Evolutionary conservation across 495 filamentous ascomycete genomes (phyloP).

Genomic region (Podospora appendiculata): DNA sequence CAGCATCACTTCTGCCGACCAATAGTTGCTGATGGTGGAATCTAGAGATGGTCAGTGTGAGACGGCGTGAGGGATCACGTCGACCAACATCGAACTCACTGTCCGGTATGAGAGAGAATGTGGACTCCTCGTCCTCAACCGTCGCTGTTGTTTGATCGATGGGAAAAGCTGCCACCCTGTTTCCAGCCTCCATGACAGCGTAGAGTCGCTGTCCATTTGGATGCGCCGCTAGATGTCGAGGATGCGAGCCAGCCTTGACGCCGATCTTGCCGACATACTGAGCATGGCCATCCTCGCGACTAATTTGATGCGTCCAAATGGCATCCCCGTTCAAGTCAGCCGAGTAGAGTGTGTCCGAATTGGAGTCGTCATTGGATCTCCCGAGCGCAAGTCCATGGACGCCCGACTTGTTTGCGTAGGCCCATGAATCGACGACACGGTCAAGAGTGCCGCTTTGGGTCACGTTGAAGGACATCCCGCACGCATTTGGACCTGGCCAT

Average conservation of each 20-base stretch:
- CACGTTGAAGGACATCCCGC: constrained; percentile 25
- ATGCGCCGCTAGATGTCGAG: constrained; percentile 22
- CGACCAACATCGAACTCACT: too few relatives aligned
- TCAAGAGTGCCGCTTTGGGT: constrained; percentile 18
- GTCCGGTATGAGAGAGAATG: too few relatives aligned
- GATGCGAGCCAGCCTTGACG: constrained; percentile 9
- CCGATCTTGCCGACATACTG: neutral
- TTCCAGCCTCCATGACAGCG: constrained; percentile 19
- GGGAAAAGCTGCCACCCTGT: neutral
- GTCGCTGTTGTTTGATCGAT: neutral
- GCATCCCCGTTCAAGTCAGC: constrained; percentile 26
- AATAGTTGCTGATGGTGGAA: constrained; percentile 15
- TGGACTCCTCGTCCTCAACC: too few relatives aligned
- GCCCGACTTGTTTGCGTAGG: constrained; percentile 19
- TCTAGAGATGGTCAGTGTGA: neutral
- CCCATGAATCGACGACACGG: constrained; percentile 16
- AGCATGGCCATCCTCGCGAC: constrained; percentile 11
- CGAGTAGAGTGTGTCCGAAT: constrained; percentile 17
- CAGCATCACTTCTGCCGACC: constrained; percentile 30
- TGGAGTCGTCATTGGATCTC: neutral
- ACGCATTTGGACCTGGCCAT: constrained; percentile 21
- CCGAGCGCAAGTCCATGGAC: constrained; percentile 28
- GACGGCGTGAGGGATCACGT: too few relatives aligned
- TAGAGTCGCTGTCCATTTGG: constrained; percentile 22
- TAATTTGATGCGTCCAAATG: constrained; percentile 28